Percentiles rank a stretch among this genome's conserved stretches.
Evolutionary conservation across 208 protist genomes (phyloP).

Genomic region (Leishmania aethiopica): DNA sequence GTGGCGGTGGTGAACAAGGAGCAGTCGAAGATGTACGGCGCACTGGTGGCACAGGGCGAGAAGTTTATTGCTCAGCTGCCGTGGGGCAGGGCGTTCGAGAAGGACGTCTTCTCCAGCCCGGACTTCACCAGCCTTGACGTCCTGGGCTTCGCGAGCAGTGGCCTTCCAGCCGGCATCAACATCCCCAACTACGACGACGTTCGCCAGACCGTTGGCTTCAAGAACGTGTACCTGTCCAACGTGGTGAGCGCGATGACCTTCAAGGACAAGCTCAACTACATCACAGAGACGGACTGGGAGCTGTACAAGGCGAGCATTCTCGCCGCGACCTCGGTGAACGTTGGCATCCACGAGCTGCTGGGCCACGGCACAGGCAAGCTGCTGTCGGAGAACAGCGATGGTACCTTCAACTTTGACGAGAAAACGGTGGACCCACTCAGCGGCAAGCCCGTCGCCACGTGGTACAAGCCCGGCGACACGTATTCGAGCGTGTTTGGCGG

Average conservation of each 20-base stretch:
- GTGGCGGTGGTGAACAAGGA: slow-evolving; percentile 92
- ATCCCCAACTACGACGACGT: slow-evolving; percentile 95
- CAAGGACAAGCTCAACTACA: slow-evolving; percentile 72
- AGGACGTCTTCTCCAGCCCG: slow-evolving; percentile 84
- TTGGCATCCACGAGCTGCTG: slow-evolving; percentile 93
- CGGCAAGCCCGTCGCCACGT: slow-evolving; percentile 60
- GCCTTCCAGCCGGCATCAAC: slow-evolving; percentile 92
- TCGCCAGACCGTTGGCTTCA: slow-evolving; percentile 90
- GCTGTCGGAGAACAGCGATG: slow-evolving; percentile 55
- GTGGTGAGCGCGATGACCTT: slow-evolving; percentile 72
- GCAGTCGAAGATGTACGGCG: slow-evolving; percentile 73
- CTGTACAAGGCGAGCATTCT: slow-evolving; percentile 67
- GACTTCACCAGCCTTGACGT: slow-evolving; percentile 95
- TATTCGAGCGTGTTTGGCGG: slow-evolving; percentile 83
- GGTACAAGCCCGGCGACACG: slow-evolving; percentile 91
- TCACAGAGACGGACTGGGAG: slow-evolving; percentile 80
- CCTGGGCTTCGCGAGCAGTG: slow-evolving; percentile 84
- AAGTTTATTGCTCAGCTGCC: slow-evolving; percentile 81
- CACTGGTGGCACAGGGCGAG: slow-evolving; percentile 64
- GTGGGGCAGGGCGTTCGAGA: slow-evolving; percentile 89
- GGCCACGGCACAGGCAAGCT: slow-evolving; percentile 94
- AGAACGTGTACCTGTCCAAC: slow-evolving; percentile 94
- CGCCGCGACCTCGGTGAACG: slow-evolving; percentile 89
- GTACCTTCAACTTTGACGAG: slow-evolving; percentile 82
- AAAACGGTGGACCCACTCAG: slow-evolving; percentile 75